Conservation (phyloP, 441 rosid species). For the Croton laevigatus region DNA sequence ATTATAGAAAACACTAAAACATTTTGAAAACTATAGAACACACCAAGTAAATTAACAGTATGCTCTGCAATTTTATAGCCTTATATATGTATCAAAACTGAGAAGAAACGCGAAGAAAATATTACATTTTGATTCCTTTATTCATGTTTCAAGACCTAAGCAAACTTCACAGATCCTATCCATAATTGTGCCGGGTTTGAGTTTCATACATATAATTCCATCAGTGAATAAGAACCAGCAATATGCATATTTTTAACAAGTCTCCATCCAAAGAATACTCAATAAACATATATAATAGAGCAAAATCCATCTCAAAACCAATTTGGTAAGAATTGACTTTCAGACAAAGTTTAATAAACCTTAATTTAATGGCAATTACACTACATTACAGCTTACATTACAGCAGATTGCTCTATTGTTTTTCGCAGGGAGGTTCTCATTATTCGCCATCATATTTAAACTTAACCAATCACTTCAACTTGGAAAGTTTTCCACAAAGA, state of each 20-base stretch:
- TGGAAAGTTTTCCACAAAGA: background rate
- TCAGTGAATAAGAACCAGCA: background rate
- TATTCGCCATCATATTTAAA: background rate
- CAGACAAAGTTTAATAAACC: too few relatives aligned
- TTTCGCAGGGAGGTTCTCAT: background rate
- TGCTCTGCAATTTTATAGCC: too few relatives aligned
- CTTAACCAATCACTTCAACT: background rate
- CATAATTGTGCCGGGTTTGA: background rate
- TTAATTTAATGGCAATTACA: too few relatives aligned
- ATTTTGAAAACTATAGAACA: background rate
- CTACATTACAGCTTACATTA: too few relatives aligned
- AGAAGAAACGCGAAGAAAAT: too few relatives aligned
- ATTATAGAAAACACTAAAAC: background rate
- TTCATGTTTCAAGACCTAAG: background rate
- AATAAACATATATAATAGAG: background rate
- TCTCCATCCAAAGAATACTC: background rate
- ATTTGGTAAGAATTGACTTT: background rate
- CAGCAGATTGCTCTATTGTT: background rate
- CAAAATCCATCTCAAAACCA: background rate
- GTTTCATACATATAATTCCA: background rate
- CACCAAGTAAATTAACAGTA: background rate
- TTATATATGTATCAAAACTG: too few relatives aligned
- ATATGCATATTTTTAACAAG: background rate
- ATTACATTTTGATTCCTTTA: background rate
- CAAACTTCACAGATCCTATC: background rate